Percentiles rank a stretch among this genome's conserved stretches.
Evolutionary conservation across 768 basidiomycete genomes (phyloP).

Genomic region (Termitomyces eurrhizus): DNA sequence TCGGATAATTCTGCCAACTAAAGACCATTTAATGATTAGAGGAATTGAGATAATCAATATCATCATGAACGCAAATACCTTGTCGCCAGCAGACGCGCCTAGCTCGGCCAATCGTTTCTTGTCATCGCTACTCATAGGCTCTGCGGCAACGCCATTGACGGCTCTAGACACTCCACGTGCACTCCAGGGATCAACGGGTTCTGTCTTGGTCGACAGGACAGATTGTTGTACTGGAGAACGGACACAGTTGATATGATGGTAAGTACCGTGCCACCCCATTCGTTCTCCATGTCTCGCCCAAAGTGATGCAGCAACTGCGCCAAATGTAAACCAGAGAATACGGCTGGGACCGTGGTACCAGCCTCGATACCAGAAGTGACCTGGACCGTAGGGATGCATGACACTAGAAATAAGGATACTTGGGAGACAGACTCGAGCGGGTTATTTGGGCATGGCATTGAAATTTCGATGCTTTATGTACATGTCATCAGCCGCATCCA

Average conservation of each 20-base stretch:
- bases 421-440: neutral
- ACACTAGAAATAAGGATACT: neutral
- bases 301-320: constrained; percentile 42
- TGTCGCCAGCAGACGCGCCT: constrained; percentile 46
- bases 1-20: constrained; percentile 68
- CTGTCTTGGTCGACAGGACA: constrained; percentile 9
- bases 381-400: constrained; percentile 13
- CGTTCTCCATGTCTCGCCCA: constrained; percentile 39
- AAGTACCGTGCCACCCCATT: constrained; percentile 15
- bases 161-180: constrained; percentile 22
- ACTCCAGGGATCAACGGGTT: constrained; percentile 12
- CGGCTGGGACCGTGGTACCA: constrained; percentile 44
- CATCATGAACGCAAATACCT: constrained; percentile 28
- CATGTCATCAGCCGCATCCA: neutral
- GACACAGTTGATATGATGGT: constrained; percentile 25
- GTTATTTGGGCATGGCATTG: neutral
- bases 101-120: constrained; percentile 42
- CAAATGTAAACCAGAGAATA: constrained; percentile 65
- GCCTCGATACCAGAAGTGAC: constrained; percentile 9
- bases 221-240: constrained; percentile 19
- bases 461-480: neutral
- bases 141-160: constrained; percentile 25
- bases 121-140: constrained; percentile 32
- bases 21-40: neutral
- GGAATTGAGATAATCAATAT: neutral